Evolutionary conservation across 2,329 filamentous ascomycete species (phyloP).

Genomic region (Clonostachys sp.): DNA sequence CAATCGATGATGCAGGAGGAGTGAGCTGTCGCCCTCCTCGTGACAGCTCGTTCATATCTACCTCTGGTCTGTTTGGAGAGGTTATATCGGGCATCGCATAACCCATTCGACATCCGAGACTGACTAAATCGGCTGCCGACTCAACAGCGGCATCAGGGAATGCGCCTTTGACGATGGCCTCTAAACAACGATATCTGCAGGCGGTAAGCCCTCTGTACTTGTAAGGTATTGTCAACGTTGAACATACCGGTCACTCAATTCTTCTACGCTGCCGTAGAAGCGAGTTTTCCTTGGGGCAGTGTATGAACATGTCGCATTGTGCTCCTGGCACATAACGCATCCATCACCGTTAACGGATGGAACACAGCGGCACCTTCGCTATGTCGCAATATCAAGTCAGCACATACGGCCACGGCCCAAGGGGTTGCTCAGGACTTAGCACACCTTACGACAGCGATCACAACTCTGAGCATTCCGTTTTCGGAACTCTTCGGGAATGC

Average conservation of each 20-base stretch:
- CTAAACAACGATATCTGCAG: conserved; percentile 20
- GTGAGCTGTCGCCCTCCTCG: conserved; percentile 2
- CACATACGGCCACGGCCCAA: too few species aligned
- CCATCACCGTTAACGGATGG: conserved; percentile 16
- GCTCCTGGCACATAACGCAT: conserved; percentile 24
- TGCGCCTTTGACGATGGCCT: conserved; percentile 25
- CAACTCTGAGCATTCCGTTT: conserved; percentile 28
- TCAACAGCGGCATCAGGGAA: conserved; percentile 22
- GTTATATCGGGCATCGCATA: conserved; percentile 25
- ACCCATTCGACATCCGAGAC: conserved; percentile 19
- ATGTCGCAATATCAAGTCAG: background rate
- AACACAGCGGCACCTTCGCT: conserved; percentile 28
- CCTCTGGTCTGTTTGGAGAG: conserved; percentile 5
- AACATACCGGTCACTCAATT: conserved; percentile 24
- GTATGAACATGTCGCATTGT: conserved; percentile 22
- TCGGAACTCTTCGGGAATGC: conserved; percentile 25
- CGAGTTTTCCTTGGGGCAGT: conserved; percentile 26
- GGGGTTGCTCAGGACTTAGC: conserved; percentile 1
- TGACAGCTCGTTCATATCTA: conserved; percentile 9
- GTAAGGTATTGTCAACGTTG: conserved; percentile 1
- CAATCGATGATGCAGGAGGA: background rate
- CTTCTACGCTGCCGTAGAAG: conserved; percentile 28
- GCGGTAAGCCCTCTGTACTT: background rate
- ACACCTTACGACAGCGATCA: conserved; percentile 26
- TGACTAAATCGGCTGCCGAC: conserved; percentile 19